These are phyloP conservation scores for Geotrichum restrictum DNA, from an alignment of 1,139 yeast genomes.

Conservation along the genomic window DNA sequence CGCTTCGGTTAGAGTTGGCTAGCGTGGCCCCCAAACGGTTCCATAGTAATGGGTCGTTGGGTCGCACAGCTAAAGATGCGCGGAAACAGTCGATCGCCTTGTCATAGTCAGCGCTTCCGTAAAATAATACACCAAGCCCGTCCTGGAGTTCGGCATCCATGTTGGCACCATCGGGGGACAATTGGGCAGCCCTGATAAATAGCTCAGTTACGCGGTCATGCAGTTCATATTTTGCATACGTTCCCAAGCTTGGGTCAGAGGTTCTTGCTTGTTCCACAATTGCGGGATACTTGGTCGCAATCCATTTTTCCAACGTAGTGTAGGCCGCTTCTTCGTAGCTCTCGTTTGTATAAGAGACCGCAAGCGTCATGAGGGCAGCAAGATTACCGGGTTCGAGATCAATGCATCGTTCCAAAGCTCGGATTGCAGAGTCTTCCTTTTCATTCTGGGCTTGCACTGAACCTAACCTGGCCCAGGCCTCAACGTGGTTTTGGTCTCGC, in stretches of 20 bases:
- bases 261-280: slow-evolving; percentile 58
- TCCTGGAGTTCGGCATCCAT: slow-evolving; percentile 94
- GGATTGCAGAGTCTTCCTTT: slow-evolving; percentile 87
- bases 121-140: slow-evolving; percentile 86
- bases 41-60: slow-evolving; percentile 89
- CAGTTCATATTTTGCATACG: slow-evolving; percentile 68
- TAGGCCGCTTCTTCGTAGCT: slow-evolving; percentile 96
- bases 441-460: slow-evolving; percentile 96
- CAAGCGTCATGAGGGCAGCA: slow-evolving; percentile 78
- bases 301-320: slow-evolving; percentile 90
- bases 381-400: slow-evolving; percentile 75
- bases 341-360: slow-evolving; percentile 91
- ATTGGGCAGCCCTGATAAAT: slow-evolving; percentile 78
- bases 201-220: slow-evolving; percentile 80
- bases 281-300: slow-evolving; percentile 84
- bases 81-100: slow-evolving; percentile 92
- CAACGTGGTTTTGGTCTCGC: slow-evolving; percentile 70
- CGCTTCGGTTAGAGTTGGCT: slow-evolving; percentile 87
- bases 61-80: slow-evolving; percentile 78
- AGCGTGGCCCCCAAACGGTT: slow-evolving; percentile 92
- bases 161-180: slow-evolving; percentile 73
- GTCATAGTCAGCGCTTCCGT: slow-evolving; percentile 87
- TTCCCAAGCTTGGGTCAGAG: slow-evolving; percentile 58
- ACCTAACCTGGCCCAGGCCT: slow-evolving; percentile 91
- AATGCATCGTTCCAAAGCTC: slow-evolving; percentile 84